Evolutionary conservation across 139 green algal genomes (phyloP).

Genomic region (Asterochloris sp.): DNA sequence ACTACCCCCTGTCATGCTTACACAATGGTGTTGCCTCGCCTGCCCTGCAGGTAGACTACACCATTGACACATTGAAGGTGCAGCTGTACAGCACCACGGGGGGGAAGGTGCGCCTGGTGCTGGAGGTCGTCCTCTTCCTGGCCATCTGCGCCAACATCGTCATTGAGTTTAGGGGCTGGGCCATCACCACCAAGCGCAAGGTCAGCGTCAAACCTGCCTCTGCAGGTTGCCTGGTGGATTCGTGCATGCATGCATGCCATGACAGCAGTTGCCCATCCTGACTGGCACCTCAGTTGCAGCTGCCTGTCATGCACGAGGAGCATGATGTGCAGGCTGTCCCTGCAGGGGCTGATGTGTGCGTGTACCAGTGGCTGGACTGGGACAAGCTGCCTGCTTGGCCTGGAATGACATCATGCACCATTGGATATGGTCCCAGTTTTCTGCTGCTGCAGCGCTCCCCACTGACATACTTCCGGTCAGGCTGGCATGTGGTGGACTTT

Average conservation of each 20-base stretch:
- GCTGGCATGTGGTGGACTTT: conserved; percentile 74
- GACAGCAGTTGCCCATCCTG: too few species aligned
- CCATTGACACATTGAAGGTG: conserved; percentile 60
- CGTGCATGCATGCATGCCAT: too few species aligned
- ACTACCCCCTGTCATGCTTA: not conserved
- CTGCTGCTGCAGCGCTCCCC: conserved; percentile 17
- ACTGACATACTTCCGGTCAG: conserved; percentile 43
- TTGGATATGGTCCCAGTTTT: too few species aligned
- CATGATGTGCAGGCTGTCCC: too few species aligned
- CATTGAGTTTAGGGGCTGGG: conserved; percentile 15
- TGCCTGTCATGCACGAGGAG: too few species aligned
- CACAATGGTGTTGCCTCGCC: not conserved
- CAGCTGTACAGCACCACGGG: conserved; percentile 55
- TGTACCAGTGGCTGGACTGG: too few species aligned
- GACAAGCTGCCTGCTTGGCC: too few species aligned
- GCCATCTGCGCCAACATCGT: conserved; percentile 38
- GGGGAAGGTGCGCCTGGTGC: conserved; percentile 47
- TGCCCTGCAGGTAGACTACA: conserved; percentile 44
- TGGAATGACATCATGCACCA: too few species aligned
- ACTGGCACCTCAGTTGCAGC: too few species aligned
- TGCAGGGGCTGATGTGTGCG: too few species aligned
- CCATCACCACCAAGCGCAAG: not conserved
- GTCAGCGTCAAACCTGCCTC: not conserved
- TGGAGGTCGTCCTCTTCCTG: conserved; percentile 68
- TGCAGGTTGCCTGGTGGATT: too few species aligned